Evolutionary conservation across 2,329 filamentous ascomycete species (phyloP).

Genomic region (Neurospora sp.): DNA sequence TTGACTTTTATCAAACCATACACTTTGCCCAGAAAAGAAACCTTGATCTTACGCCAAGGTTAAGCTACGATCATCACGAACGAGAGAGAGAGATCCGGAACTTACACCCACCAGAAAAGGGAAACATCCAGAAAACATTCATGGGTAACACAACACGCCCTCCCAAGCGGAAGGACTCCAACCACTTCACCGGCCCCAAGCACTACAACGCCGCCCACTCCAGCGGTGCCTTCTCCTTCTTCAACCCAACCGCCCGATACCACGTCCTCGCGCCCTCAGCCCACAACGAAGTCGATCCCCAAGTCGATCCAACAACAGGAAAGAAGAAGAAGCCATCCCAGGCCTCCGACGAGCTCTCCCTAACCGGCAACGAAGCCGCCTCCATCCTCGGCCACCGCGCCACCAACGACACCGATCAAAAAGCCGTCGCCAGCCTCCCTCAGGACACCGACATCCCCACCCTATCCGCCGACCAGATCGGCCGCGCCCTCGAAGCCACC

Average conservation of each 20-base stretch:
- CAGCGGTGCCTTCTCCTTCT: conserved; percentile 13
- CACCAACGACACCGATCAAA: not conserved
- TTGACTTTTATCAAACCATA: not conserved
- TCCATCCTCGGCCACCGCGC: not conserved
- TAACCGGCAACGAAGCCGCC: not conserved
- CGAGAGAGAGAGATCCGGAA: not conserved
- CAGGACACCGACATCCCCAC: not conserved
- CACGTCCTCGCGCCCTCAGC: conserved; percentile 4
- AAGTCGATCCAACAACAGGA: not conserved
- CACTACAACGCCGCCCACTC: conserved; percentile 11
- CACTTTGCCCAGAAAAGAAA: not conserved
- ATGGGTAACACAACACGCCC: not conserved
- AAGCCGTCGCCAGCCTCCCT: not conserved
- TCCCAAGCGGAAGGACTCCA: not conserved
- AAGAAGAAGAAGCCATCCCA: not conserved
- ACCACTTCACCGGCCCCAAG: conserved; percentile 5
- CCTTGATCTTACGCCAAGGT: not conserved
- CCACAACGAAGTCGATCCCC: not conserved
- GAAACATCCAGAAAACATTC: not conserved
- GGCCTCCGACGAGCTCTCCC: not conserved
- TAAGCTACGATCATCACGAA: not conserved
- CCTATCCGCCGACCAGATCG: not conserved
- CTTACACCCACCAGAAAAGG: not conserved
- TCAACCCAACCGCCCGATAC: conserved; percentile 18
- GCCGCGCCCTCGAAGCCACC: not conserved